A percentile compares a stretch with the other conserved stretches of the same genome.
Conservation (phyloP, 2,329 filamentous ascomycete species). For the Chaetomiaceae sp. region DNA sequence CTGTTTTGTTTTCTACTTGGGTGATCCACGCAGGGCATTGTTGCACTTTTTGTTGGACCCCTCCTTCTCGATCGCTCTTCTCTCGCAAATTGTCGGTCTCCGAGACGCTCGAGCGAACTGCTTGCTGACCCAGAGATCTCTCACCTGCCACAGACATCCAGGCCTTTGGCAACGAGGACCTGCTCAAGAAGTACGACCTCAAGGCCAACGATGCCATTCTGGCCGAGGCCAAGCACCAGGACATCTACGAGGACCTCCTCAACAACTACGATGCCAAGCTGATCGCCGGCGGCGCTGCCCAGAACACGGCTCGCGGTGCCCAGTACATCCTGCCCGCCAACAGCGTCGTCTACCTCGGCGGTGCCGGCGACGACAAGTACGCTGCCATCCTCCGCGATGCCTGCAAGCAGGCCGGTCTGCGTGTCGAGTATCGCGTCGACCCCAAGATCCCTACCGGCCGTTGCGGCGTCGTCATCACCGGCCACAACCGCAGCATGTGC, state of each 20-base stretch:
- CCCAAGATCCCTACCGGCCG: constrained; percentile 79
- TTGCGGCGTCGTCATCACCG: constrained; percentile 95
- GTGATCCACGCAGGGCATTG: neutral
- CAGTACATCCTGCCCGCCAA: constrained; percentile 91
- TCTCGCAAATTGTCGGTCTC: constrained; percentile 5
- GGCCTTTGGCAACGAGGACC: constrained; percentile 71
- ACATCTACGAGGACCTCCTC: constrained; percentile 88
- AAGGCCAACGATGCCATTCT: constrained; percentile 98
- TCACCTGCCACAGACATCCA: constrained; percentile 82
- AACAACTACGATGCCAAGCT: constrained; percentile 90
- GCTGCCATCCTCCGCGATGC: constrained; percentile 82
- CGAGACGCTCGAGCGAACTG: neutral
- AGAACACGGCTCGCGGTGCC: constrained; percentile 94
- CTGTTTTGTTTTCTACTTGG: neutral
- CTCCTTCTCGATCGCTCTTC: too few species aligned
- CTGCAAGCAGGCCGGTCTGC: constrained; percentile 80
- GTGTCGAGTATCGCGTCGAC: constrained; percentile 93
- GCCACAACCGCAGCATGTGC: constrained; percentile 89
- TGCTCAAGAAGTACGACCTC: constrained; percentile 87
- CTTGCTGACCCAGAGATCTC: constrained; percentile 5
- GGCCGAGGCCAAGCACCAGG: constrained; percentile 83
- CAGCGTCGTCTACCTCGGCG: constrained; percentile 89
- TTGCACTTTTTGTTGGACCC: neutral
- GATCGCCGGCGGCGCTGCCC: constrained; percentile 91
- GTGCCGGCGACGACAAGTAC: constrained; percentile 94